Evolutionary conservation across 306 rosid species (phyloP), one percentile per base, ranked within the genome.

Genomic region (Adenanthera pavonina): DNA sequence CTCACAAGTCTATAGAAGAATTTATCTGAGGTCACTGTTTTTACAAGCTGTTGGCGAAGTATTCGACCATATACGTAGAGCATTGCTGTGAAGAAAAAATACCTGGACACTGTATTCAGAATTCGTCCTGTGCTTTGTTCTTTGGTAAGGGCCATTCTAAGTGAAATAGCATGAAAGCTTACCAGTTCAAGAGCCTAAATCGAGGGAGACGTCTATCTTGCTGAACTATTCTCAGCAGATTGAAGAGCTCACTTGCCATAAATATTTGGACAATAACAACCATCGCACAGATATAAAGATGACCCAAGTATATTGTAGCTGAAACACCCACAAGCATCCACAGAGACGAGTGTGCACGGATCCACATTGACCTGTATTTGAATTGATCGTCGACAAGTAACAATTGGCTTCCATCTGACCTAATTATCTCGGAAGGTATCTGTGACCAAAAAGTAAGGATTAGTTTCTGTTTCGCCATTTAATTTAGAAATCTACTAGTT

Each of bases 71-170:
- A 96, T 44, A 96, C 99, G 72, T 84, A 96, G 59, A 92, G 85
- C 98, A 96, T 93, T 13, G 94, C 99, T 68, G 99, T 96, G 91
- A 92, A 96, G 98, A 96, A 93, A 74, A 93, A 96, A 88, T 96
- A 94, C 99, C 99, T 96, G 89, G 52, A 88, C 36, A 81, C 51
- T 78, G 78, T 25, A 60, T 41, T 84, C 83, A 79, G 75, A 78
- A 78, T 78, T 77, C 69, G 80, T 68, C 72, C 76, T 46, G 69
- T 80, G 62, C 81, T 20, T 46, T 33, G 40, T 51, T 3, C 19
- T 6, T 33, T 69, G 13, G 48, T 66, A 20, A 49, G 35, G 15
- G 47, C 64, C 51, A 74, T 60, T 47, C 52, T 8, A 40, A 47
- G 40, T 61, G 77, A 47, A 70, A 30, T 20, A 33, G 57, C 67